These are phyloP conservation scores for Platanthera guangdongensis DNA, from an alignment of 106 monocot genomes.

Conservation along the genomic window DNA sequence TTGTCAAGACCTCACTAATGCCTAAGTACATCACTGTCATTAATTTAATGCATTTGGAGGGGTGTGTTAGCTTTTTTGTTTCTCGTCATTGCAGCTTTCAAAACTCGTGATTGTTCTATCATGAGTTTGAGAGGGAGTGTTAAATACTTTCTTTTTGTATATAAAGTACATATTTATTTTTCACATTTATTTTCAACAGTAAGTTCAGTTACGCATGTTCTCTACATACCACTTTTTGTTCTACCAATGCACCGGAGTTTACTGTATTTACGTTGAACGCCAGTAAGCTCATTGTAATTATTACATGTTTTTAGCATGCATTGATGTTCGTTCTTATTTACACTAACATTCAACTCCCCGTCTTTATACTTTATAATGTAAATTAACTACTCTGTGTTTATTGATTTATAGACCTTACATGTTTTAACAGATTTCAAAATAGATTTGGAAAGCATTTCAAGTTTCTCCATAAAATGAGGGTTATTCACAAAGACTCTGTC, in stretches of 20 bases:
- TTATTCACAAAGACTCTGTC: slow-evolving; percentile 37
- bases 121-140: too few relatives aligned
- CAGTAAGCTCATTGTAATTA: neutral
- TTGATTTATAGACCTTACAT: neutral
- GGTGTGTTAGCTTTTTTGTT: too few relatives aligned
- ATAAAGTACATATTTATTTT: too few relatives aligned
- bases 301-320: neutral
- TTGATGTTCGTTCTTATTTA: neutral
- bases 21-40: too few relatives aligned
- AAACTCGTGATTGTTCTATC: too few relatives aligned
- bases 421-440: slow-evolving; percentile 43
- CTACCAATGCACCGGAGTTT: neutral
- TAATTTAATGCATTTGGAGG: too few relatives aligned
- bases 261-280: neutral
- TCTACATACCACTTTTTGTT: neutral
- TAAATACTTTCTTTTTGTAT: too few relatives aligned
- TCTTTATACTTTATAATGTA: neutral
- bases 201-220: neutral
- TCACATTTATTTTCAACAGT: neutral
- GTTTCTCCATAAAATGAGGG: slow-evolving; percentile 41
- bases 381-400: neutral
- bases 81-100: too few relatives aligned
- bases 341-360: neutral
- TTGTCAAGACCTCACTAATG: too few relatives aligned
- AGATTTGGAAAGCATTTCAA: slow-evolving; percentile 57